Conservation (phyloP, 2,329 filamentous ascomycete genomes). For the Venturia asperata region DNA sequence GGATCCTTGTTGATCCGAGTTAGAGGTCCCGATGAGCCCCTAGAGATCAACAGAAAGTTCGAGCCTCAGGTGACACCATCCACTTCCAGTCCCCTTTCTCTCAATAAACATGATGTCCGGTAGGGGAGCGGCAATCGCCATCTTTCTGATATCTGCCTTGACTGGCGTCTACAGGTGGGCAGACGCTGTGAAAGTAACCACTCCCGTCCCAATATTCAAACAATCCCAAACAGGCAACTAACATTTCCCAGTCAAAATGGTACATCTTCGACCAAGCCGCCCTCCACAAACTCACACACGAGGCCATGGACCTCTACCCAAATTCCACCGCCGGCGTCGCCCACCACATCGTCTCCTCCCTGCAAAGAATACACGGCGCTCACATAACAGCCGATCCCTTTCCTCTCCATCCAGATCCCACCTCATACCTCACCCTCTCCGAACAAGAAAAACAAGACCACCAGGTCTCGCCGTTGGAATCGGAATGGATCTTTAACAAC, state of each 20-base stretch:
- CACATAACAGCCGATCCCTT: conserved; percentile 18
- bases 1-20: neutral
- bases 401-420: conserved; percentile 18
- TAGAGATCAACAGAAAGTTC: neutral
- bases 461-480: conserved; percentile 36
- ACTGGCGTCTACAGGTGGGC: conserved; percentile 17
- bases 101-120: neutral
- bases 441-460: conserved; percentile 11
- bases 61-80: neutral
- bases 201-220: neutral
- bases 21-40: too few species aligned
- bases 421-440: neutral
- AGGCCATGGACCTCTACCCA: conserved; percentile 60
- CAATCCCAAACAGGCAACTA: neutral
- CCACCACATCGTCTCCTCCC: conserved; percentile 60
- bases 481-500: conserved; percentile 91
- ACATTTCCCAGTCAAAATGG: conserved; percentile 35
- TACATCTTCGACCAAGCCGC: conserved; percentile 68
- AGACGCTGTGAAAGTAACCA: conserved; percentile 12
- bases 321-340: conserved; percentile 68
- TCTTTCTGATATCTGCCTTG: conserved; percentile 5
- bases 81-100: neutral
- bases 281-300: conserved; percentile 60
- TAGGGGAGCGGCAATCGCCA: conserved; percentile 3
- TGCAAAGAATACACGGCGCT: conserved; percentile 43